These are phyloP conservation scores for Phytopythium vexans DNA, from an alignment of 352 stramenopile genomes.

Conservation along the genomic window DNA sequence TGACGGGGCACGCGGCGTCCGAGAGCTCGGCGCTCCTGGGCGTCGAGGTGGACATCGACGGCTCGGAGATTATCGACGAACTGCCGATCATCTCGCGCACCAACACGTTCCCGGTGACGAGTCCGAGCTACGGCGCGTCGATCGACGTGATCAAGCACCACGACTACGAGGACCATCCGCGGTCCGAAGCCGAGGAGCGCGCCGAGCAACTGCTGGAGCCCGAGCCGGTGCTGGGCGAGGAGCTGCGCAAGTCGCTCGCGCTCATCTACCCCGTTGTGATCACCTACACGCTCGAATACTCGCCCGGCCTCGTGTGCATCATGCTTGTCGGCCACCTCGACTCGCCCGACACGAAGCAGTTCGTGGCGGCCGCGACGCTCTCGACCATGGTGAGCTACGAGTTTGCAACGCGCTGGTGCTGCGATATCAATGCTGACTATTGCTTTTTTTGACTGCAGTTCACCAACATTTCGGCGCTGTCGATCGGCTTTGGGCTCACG, in stretches of 20 bases:
- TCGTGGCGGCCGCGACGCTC: slow-evolving; percentile 56
- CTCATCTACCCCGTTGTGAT: slow-evolving; percentile 36
- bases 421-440: neutral
- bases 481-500: slow-evolving; percentile 66
- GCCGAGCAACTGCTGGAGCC: slow-evolving; percentile 22
- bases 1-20: too few relatives aligned
- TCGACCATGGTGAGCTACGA: slow-evolving; percentile 36
- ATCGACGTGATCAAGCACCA: slow-evolving; percentile 37
- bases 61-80: slow-evolving; percentile 5
- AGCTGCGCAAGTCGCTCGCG: neutral
- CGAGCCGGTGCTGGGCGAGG: neutral
- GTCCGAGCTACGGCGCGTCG: slow-evolving; percentile 39
- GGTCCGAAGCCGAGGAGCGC: too few relatives aligned
- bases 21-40: neutral
- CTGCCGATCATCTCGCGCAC: slow-evolving; percentile 48
- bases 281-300: slow-evolving; percentile 51
- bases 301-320: slow-evolving; percentile 54
- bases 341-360: slow-evolving; percentile 51
- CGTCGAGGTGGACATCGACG: neutral
- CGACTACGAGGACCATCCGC: slow-evolving; percentile 17
- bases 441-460: slow-evolving; percentile 22
- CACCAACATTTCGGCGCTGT: slow-evolving; percentile 70
- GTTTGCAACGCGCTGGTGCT: neutral
- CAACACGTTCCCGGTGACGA: slow-evolving; percentile 46
- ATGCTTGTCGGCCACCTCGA: slow-evolving; percentile 63